Evolutionary conservation across 2,329 filamentous ascomycete species (phyloP).

Genomic region (Fusarium fracticaudum): DNA sequence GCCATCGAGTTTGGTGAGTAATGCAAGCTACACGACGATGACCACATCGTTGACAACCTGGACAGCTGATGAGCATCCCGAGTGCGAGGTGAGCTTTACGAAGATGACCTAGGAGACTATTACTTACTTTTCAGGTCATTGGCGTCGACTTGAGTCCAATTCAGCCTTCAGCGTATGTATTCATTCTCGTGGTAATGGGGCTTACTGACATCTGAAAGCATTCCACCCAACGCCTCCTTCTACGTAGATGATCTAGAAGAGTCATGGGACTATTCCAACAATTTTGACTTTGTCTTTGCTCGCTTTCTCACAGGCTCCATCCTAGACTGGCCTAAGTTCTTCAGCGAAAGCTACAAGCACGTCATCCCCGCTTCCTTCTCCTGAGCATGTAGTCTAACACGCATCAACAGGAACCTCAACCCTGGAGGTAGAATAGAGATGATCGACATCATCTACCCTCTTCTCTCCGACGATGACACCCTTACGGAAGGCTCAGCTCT

Average conservation of each 20-base stretch:
- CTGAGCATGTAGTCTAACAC: accelerated
- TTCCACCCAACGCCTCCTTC: constrained; percentile 21
- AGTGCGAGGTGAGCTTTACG: neutral
- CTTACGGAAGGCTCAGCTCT: neutral
- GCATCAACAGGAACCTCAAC: neutral
- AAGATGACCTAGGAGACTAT: accelerated
- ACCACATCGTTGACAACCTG: neutral
- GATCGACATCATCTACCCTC: constrained; percentile 25
- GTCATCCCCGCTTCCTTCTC: accelerated
- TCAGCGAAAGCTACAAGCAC: constrained; percentile 6
- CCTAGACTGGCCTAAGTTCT: constrained; percentile 26
- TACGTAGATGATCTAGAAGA: constrained; percentile 25
- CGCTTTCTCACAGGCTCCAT: constrained; percentile 26
- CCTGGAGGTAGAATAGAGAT: constrained; percentile 18
- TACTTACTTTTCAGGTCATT: neutral
- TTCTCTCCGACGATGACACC: constrained; percentile 6
- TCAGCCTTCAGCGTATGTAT: constrained; percentile 9
- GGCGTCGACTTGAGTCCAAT: constrained; percentile 28
- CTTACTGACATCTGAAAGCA: neutral
- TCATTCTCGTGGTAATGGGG: accelerated
- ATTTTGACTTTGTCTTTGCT: constrained; percentile 24
- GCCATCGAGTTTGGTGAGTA: constrained; percentile 27
- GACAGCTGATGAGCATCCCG: constrained; percentile 24
- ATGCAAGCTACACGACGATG: accelerated
- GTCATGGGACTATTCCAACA: constrained; percentile 5